These are phyloP conservation scores for Colletotrichum sp. DNA, from an alignment of 2,329 filamentous ascomycete species.

Conservation along the genomic window DNA sequence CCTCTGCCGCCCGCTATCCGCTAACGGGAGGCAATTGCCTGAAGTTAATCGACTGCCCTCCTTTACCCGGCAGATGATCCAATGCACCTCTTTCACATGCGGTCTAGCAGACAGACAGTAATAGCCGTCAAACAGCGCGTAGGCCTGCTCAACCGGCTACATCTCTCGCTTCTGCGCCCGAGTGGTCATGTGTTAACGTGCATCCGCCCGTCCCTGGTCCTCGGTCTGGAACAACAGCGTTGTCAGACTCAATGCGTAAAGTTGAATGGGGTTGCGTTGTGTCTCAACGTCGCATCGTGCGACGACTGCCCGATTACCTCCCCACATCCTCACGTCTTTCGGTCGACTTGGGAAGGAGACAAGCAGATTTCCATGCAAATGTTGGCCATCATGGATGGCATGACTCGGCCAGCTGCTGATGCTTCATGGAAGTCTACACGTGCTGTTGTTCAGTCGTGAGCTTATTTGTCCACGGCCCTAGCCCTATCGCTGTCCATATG, in stretches of 20 bases:
- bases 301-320: not conserved
- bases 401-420: slow-evolving; percentile 1
- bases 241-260: not conserved
- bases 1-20: slow-evolving; percentile 17
- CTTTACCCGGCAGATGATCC: not conserved
- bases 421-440: not conserved
- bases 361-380: not conserved
- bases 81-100: not conserved
- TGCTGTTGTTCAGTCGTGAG: not conserved
- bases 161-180: not conserved
- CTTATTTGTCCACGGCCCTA: not conserved
- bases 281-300: not conserved
- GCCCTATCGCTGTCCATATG: not conserved
- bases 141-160: not conserved
- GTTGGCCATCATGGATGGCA: not conserved
- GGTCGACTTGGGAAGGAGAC: not conserved
- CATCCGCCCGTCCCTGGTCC: not conserved
- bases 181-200: not conserved
- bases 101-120: not conserved
- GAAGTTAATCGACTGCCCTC: not conserved
- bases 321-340: not conserved
- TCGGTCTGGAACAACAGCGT: not conserved
- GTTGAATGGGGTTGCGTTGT: not conserved
- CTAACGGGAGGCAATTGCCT: not conserved
- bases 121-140: not conserved